Conservation (phyloP, 345 rosid species). For the thale cress (Arabidopsis thaliana) region TAIR10.1 NC_003071.7:17409501-17410000, state of each 20-base stretch:
- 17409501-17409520: conserved; percentile 34
- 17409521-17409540: conserved; percentile 30
- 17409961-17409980: neutral
- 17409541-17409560: neutral
- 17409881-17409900: neutral
- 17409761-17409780: conserved; percentile 30
- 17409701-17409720: conserved; percentile 19
- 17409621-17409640: conserved; percentile 37
- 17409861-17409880: neutral
- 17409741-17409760: conserved; percentile 29
- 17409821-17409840: conserved; percentile 20
- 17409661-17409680: conserved; percentile 32
- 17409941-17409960: neutral
- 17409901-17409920: neutral
- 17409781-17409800: conserved; percentile 12
- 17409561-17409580: neutral
- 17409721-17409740: conserved; percentile 16
- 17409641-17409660: neutral
- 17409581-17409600: conserved; percentile 23
- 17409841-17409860: neutral
- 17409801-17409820: conserved; percentile 4
- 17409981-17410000: neutral
- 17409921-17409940: too few species aligned
- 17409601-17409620: conserved; percentile 33
- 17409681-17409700: conserved; percentile 27